These are phyloP conservation scores for Curvularia sp. DNA, from an alignment of 2,329 filamentous ascomycete genomes.

Conservation along the genomic window DNA sequence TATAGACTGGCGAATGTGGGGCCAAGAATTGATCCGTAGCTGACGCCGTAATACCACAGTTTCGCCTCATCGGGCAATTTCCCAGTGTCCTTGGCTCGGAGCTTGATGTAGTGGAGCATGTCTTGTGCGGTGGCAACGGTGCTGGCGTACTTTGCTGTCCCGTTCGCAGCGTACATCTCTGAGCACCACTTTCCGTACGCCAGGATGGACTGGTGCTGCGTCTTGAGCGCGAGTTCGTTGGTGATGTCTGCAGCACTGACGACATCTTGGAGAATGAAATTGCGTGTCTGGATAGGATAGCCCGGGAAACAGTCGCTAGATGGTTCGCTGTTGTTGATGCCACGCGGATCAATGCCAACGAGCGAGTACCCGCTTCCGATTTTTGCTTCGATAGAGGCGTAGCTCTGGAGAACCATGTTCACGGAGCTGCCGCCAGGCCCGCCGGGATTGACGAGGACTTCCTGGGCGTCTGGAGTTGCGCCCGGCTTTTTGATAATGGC, in stretches of 20 bases:
- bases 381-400: constrained; percentile 2
- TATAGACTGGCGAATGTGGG: constrained; percentile 56
- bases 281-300: background rate
- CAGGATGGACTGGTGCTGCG: constrained; percentile 3
- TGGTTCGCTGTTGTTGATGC: constrained; percentile 28
- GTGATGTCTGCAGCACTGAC: background rate
- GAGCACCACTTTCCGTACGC: constrained; percentile 34
- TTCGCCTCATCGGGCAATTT: constrained; percentile 35
- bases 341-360: constrained; percentile 43
- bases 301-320: constrained; percentile 20
- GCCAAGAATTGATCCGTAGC: constrained; percentile 57
- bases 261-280: background rate
- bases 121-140: constrained; percentile 43
- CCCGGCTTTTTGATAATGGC: constrained; percentile 24
- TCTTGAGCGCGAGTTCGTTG: background rate
- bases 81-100: constrained; percentile 23
- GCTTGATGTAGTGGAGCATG: constrained; percentile 38
- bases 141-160: constrained; percentile 36
- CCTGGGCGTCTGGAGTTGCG: constrained; percentile 16
- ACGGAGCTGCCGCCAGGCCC: constrained; percentile 46
- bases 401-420: constrained; percentile 11
- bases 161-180: constrained; percentile 20
- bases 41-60: constrained; percentile 52
- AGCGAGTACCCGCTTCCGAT: constrained; percentile 43
- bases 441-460: constrained; percentile 29